Evolutionary conservation across 1,284 basidiomycete species (phyloP), one percentile per base, ranked within the genome.

Genomic region (Tilletia indica): DNA sequence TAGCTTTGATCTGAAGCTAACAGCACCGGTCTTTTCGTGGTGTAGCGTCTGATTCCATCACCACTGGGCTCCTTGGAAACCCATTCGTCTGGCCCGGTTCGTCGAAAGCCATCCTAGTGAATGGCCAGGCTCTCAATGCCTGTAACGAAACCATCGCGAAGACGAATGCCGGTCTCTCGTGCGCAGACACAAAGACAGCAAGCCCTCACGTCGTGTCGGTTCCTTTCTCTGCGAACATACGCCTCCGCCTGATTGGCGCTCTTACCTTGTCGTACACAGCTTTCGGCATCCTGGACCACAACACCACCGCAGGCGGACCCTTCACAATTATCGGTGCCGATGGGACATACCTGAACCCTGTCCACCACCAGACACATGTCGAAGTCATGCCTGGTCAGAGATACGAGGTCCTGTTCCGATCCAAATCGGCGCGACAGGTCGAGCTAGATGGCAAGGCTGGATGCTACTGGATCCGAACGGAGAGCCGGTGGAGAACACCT

Each of bases 81-180:
- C 76, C 79, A 1, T 82, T 82, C 61, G 58, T 73, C 3, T 83
- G 79, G 79, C 73, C 76, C 1, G 80, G 80, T 12, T 72, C 70
- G 6, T 68, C 81, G 1, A 72, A 70, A 6, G 70, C 73, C 25
- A 61, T 81, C 34, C 56, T 78, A 1, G 31, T 83, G 51, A 83
- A 83, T 61, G 81, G 80, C 0, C 36, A 71, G 4, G 31, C 70
- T 45, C 1, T 19, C 19, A 38, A 58, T 12, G 48, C 71, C 8
- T 81, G 80, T 70, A 76, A 82, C 61, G 25, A 56, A 19, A 76
- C 71, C 12, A 72, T 68, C 31, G 70, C 69, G 21, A 5, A 49
- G 21, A 47, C 48, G 36, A 68, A 45, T 61, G 70, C 61, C 25
- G 71, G 36, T 25, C 14, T 39, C 25, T 8, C 14, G 12, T 63